Base-by-base conservation (phyloP, 352 stramenopile genomes). In the Thalassiosira pacifica region DNA sequence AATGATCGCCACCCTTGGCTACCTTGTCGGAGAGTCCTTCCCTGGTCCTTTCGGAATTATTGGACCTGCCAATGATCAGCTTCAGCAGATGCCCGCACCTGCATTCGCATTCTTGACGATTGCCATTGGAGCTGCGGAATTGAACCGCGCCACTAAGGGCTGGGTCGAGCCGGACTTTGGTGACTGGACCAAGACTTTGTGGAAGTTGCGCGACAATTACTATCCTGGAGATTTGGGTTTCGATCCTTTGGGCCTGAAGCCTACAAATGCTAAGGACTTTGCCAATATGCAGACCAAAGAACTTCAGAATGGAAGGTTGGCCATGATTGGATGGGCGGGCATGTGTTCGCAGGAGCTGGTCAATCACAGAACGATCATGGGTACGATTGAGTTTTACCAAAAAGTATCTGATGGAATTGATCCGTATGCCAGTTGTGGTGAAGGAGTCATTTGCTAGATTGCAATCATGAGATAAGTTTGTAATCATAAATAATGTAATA, bases 31-130 rank as follows among this genome's bases (percentile, higher is more conserved):
- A 42, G 85, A 93, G 67, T 87, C 80, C 45, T 91, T 92, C 84
- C 82, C 92, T 16, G 92, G 91, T 55, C 77, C 92, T 45, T 57
- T 73, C 18, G 57, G 87, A 22, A 81, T 92, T 69, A 81, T 52
- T 67, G 89, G 89, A 68, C 89, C 89, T 55, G 89, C 86, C 40
- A 93, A n/a, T n/a, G n/a, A n/a, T n/a, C n/a, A n/a, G n/a, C n/a
- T n/a, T n/a, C n/a, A n/a, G n/a, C n/a, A n/a, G n/a, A 61, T 90
- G 34, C 82, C 82, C 8, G 45, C 77, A n/a, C 84, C 80, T 6
- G 63, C 72, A 22, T 93, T 91, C 27, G 81, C 71, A 16, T 53
- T 89, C 1, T 69, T 91, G 5, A 78, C 75, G 13, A 13, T 65
- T 59, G 70, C 61, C 27, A 90, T 93, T 76, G 91, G 71, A 24